phyloP scores from a whole-genome alignment of 192 early-diverging fungal genomes.

The Gamsiella multidivaricata region DNA sequence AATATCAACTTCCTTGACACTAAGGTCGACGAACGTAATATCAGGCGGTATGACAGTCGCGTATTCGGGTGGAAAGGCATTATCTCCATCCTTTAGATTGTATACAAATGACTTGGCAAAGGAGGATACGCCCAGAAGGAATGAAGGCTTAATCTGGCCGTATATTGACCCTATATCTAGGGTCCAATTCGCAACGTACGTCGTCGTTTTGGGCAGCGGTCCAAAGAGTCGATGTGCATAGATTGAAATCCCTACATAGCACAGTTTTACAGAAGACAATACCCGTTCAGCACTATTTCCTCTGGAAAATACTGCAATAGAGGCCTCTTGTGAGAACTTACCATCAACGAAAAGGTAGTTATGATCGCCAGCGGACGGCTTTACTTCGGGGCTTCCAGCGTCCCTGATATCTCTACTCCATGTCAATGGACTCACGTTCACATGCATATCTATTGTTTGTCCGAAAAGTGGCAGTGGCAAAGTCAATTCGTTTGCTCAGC shows the following conservation, averaged over 20 bases:
- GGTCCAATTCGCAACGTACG: slow-evolving; percentile 78
- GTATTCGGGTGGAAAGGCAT: slow-evolving; percentile 64
- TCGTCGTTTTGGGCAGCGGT: slow-evolving; percentile 68
- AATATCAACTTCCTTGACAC: slow-evolving; percentile 66
- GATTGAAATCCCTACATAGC: slow-evolving; percentile 60
- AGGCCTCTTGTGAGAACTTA: slow-evolving; percentile 23
- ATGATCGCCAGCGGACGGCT: slow-evolving; percentile 40
- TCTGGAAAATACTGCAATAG: too few relatives aligned
- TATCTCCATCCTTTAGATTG: slow-evolving; percentile 75
- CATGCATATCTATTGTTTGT: slow-evolving; percentile 67
- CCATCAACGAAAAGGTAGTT: slow-evolving; percentile 69
- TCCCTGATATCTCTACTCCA: slow-evolving; percentile 53
- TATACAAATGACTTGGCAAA: slow-evolving; percentile 71
- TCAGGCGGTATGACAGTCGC: slow-evolving; percentile 60
- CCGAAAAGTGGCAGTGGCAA: too few relatives aligned
- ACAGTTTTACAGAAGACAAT: too few relatives aligned
- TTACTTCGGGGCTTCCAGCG: slow-evolving; percentile 20
- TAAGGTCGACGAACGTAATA: slow-evolving; percentile 69
- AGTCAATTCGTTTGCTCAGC: too few relatives aligned
- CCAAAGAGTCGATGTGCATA: slow-evolving; percentile 78
- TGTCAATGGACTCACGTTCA: slow-evolving; percentile 67
- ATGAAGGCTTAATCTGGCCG: slow-evolving; percentile 74
- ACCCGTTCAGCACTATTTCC: too few relatives aligned
- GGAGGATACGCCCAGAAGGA: slow-evolving; percentile 61
- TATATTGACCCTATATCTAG: slow-evolving; percentile 68